Percentiles rank a stretch among this genome's conserved stretches.
Conservation (phyloP, 352 stramenopile species). For the Aphanomyces cochlioides region DNA sequence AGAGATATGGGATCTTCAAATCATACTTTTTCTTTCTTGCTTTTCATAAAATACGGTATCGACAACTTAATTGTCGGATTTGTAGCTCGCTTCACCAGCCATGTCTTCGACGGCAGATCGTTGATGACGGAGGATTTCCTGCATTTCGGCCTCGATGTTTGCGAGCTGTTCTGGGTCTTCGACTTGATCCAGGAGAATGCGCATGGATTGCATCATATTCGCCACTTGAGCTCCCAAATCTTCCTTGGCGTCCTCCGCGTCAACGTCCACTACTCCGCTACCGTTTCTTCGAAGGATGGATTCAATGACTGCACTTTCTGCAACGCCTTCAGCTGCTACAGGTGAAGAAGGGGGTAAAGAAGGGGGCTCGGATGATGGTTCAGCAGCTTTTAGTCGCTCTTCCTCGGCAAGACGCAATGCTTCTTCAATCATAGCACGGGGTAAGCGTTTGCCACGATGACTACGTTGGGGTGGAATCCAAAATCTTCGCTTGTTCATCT, state of each 20-base stretch:
- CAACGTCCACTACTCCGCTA: background rate
- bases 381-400: background rate
- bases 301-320: background rate
- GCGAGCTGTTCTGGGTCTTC: background rate
- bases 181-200: background rate
- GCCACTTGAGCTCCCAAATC: background rate
- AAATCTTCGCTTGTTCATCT: constrained; percentile 27
- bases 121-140: background rate
- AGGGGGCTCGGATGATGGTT: background rate
- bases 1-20: no score
- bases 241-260: background rate
- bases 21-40: no score
- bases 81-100: no score
- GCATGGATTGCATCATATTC: background rate
- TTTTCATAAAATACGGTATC: no score
- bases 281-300: background rate
- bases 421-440: constrained; percentile 13
- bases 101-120: background rate
- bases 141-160: background rate
- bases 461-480: constrained; percentile 21
- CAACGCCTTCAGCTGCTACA: background rate
- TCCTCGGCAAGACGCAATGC: constrained; percentile 15
- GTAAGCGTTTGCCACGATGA: constrained; percentile 15
- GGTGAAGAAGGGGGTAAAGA: background rate
- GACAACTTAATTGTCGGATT: no score